These are phyloP conservation scores for Penicillium sp. DNA, from an alignment of 2,329 filamentous ascomycete species.

Conservation along the genomic window DNA sequence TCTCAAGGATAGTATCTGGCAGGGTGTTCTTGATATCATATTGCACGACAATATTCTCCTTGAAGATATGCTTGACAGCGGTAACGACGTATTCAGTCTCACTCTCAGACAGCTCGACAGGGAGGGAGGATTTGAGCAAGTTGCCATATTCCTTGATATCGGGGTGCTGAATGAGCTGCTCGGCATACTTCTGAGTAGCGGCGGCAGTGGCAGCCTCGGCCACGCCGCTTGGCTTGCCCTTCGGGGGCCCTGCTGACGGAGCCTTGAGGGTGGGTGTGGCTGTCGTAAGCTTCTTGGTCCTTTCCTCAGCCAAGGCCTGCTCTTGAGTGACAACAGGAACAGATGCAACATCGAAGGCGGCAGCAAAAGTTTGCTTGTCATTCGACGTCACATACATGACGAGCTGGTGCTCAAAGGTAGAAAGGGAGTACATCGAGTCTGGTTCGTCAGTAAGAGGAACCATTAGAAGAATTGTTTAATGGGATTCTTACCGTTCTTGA, in stretches of 20 bases:
- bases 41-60: slow-evolving; percentile 91
- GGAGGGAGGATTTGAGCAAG: slow-evolving; percentile 83
- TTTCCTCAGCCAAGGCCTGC: slow-evolving; percentile 92
- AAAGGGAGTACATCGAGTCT: slow-evolving; percentile 94
- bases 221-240: slow-evolving; percentile 63
- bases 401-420: slow-evolving; percentile 93
- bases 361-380: slow-evolving; percentile 77
- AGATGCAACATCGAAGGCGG: slow-evolving; percentile 83
- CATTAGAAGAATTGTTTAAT: not conserved
- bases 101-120: slow-evolving; percentile 88
- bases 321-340: slow-evolving; percentile 93
- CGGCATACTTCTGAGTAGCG: slow-evolving; percentile 80
- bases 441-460: slow-evolving; percentile 22
- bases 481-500: slow-evolving; percentile 73
- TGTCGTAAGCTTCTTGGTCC: slow-evolving; percentile 94
- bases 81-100: slow-evolving; percentile 97
- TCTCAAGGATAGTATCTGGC: slow-evolving; percentile 82
- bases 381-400: slow-evolving; percentile 96
- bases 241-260: slow-evolving; percentile 74
- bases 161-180: slow-evolving; percentile 82
- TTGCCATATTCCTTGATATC: slow-evolving; percentile 87
- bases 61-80: slow-evolving; percentile 95
- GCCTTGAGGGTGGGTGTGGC: slow-evolving; percentile 92
- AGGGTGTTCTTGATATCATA: slow-evolving; percentile 98
- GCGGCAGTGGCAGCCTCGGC: slow-evolving; percentile 76